Evolutionary conservation across 768 basidiomycete genomes (phyloP), one percentile per base, ranked within the genome.

Genomic region (Dacryopinax primogenitus): DNA sequence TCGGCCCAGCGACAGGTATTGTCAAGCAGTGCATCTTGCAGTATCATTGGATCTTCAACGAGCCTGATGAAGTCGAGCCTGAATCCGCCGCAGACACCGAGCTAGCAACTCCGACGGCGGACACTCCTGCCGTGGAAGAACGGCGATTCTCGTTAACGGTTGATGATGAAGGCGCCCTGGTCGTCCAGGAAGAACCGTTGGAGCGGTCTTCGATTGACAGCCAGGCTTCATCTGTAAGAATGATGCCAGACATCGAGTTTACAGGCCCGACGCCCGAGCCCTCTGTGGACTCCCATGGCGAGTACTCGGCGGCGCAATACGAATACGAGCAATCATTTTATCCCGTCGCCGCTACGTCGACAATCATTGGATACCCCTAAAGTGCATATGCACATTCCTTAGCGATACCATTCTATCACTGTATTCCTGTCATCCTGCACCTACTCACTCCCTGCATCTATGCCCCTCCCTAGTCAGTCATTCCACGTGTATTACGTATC

Each of bases 41-140:
- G 13, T 66, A 63, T 34, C 65, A 66, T n/a, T 66, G 65, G 65
- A n/a, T 66, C 51, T 66, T 66, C 36, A 62, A 66, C 35, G 65
- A 66, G 18, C 23, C 41, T 3, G 62, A 58, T 30, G 51, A 58
- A 30, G 26, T 30, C 6, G 51, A 58, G 26, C 51, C 51, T 18
- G 51, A 58, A 30, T 58, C 51, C 9, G 51, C 4, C 9, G 51
- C 51, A 2, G 51, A 58, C 51, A 58, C 51, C 6, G 51, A 58
- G 26, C 51, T 58, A 30, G 26, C 26, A 21, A 58, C 51, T 3
- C 51, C 51, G 3, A 58, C 51, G 9, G 26, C 26, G 3, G 51
- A 58, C 4, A 9, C 51, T 4, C 51, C 51, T 6, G 30, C 51
- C 3, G 51, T 58, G 26, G 51, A 58, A 18, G 51, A 58, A 58